Evolutionary conservation across 306 rosid genomes (phyloP).

Genomic region (Macrotyloma uniflorum): DNA sequence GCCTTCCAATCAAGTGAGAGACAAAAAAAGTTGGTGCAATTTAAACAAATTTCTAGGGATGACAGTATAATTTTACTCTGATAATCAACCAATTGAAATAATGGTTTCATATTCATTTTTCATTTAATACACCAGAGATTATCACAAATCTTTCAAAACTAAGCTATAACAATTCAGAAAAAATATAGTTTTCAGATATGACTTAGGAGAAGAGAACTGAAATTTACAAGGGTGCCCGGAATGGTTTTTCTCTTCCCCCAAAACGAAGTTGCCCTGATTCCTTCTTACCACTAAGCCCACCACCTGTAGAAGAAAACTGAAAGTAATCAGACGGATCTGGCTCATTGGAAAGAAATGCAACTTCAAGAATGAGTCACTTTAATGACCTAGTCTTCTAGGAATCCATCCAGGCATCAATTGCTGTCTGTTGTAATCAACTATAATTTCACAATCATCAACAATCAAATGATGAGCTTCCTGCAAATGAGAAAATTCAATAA

Average conservation of each 20-base stretch:
- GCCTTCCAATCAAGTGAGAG: neutral
- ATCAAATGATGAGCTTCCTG: slow-evolving; percentile 89
- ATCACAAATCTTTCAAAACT: neutral
- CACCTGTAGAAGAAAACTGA: slow-evolving; percentile 54
- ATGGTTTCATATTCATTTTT: neutral
- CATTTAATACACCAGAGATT: neutral
- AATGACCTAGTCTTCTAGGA: slow-evolving; percentile 91
- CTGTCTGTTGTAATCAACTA: slow-evolving; percentile 86
- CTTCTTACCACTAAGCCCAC: slow-evolving; percentile 94
- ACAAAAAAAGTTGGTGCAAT: neutral
- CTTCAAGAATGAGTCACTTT: slow-evolving; percentile 32
- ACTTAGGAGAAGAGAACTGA: neutral
- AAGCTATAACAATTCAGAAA: slow-evolving; percentile 15
- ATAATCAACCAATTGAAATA: neutral
- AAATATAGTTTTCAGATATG: slow-evolving; percentile 16
- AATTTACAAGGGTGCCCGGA: slow-evolving; percentile 84
- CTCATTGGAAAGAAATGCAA: neutral
- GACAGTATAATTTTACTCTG: neutral
- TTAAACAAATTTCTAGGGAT: neutral
- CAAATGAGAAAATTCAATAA: slow-evolving; percentile 29
- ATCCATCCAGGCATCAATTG: slow-evolving; percentile 96
- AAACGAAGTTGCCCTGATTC: slow-evolving; percentile 98
- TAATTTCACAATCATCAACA: slow-evolving; percentile 77
- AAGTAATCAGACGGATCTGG: slow-evolving; percentile 25
- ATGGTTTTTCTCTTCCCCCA: slow-evolving; percentile 96